A percentile compares a stretch with the other conserved stretches of the same genome.
Evolutionary conservation across 1,284 basidiomycete species (phyloP).

Genomic region (Boletus holoroseus): DNA sequence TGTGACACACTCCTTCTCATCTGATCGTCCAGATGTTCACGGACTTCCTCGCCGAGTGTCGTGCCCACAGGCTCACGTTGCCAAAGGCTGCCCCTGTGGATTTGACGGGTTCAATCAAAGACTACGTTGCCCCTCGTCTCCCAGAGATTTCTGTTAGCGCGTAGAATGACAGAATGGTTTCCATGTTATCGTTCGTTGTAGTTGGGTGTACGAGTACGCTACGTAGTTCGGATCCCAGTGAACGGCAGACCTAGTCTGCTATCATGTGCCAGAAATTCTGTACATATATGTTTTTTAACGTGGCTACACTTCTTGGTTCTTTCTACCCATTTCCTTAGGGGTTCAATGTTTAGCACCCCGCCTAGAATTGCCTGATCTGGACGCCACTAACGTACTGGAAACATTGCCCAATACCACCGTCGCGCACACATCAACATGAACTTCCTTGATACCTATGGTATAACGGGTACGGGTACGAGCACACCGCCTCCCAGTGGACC

Average conservation of each 20-base stretch:
- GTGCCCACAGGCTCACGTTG: constrained; percentile 45
- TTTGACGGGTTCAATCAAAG: constrained; percentile 4
- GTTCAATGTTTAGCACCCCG: no score
- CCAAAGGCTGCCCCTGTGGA: constrained; percentile 14
- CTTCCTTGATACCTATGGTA: constrained; percentile 64
- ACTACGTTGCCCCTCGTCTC: constrained; percentile 4
- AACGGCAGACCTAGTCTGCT: neutral
- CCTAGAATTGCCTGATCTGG: constrained; percentile 16
- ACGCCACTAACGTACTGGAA: neutral
- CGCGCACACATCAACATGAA: constrained; percentile 48
- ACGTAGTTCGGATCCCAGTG: neutral
- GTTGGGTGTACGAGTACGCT: constrained; percentile 19
- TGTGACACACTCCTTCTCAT: neutral
- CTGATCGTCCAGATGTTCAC: constrained; percentile 71
- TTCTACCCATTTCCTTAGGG: no score
- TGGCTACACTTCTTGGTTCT: neutral
- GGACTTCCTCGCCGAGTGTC: constrained; percentile 82
- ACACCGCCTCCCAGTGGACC: constrained; percentile 41
- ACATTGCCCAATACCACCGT: neutral
- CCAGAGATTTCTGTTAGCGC: constrained; percentile 19
- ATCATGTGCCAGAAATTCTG: neutral
- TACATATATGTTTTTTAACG: neutral
- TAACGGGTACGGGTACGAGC: constrained; percentile 39
- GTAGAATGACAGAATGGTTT: constrained; percentile 3
- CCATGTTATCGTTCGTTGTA: neutral